Conservation (phyloP, 306 rosid genomes). For the Pyrus communis region DNA sequence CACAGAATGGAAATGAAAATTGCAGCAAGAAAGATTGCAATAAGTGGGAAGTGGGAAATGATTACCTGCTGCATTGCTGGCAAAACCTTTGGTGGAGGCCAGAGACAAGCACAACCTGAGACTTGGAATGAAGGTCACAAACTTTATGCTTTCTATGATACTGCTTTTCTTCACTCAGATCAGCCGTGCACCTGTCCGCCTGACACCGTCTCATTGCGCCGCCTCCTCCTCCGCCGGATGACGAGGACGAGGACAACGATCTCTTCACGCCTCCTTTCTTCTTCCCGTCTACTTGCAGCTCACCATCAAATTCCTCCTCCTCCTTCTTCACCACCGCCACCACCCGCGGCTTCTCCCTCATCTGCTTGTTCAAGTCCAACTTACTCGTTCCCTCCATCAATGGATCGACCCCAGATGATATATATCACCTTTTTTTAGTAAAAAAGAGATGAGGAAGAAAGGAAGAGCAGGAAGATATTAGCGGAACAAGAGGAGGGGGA, state of each 20-base stretch:
- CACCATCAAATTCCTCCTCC: conserved; percentile 9
- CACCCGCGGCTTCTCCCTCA: conserved; percentile 18
- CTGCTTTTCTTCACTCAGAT: conserved; percentile 52
- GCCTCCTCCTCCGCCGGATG: not conserved
- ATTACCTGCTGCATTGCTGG: conserved; percentile 86
- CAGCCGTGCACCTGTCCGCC: conserved; percentile 56
- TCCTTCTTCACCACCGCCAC: conserved; percentile 11
- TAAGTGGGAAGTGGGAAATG: not conserved
- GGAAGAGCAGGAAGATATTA: not conserved
- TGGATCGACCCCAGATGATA: not conserved
- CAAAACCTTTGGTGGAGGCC: conserved; percentile 60
- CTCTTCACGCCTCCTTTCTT: conserved; percentile 13
- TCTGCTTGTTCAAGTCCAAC: conserved; percentile 21
- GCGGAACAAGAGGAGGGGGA: conserved; percentile 1
- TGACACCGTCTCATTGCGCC: conserved; percentile 49
- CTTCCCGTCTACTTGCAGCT: conserved; percentile 20
- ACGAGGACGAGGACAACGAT: not conserved
- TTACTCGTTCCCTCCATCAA: conserved; percentile 25
- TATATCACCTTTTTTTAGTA: not conserved
- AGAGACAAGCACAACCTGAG: conserved; percentile 50
- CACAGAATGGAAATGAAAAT: not conserved
- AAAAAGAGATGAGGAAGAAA: not conserved
- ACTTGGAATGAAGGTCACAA: conserved; percentile 13
- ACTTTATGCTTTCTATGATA: conserved; percentile 64
- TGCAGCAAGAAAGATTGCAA: too few species aligned